Base-by-base conservation (phyloP, 192 early-diverging fungal genomes). In the Ramicandelaber brevisporus region DNA sequence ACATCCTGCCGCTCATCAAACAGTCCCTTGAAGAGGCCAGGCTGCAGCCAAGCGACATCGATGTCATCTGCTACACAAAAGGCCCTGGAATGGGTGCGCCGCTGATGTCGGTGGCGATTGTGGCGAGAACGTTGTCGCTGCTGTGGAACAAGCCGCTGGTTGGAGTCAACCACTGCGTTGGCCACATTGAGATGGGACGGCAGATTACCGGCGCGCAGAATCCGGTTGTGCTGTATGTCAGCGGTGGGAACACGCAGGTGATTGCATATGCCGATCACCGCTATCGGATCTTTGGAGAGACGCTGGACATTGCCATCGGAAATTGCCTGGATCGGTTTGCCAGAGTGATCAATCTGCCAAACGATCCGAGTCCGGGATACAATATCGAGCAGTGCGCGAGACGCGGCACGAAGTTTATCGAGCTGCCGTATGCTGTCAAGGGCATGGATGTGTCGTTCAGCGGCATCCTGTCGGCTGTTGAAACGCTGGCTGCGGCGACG, bases 71-170 rank as follows among this genome's bases (percentile, higher is more conserved):
- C 47, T 98, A 74, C 41, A 98, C 93, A 14, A 90, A 98, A 67
- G 90, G 92, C 0, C 93, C 93, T 6, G 93, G 93, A 1, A 98
- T 98, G 88, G 89, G 81, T 2, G 84, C 80, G n/a, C 93, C 93
- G 1, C 48, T 98, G 35, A 58, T 61, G 12, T 78, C 78, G 2
- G 82, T 88, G 2, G 89, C 87, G 6, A 48, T 89, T 23, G 85
- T 86, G 5, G 87, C 93, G 0, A 65, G 93, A 28, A 98, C 89
- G 5, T 46, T 98, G 17, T 61, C 84, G 5, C 66, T 89, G 29
- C 60, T 95, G 34, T 95, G 84, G 84, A 57, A 68, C 9, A 76
- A 78, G 37, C 85, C 89, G 19, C 58, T 98, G 22, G 76, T 95
- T 18, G 89, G 73, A 10, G 86, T 90, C 8, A 98, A 98, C 42